Conservation (phyloP, 1,139 yeast genomes). For the Yamadazyma dendronema region DNA sequence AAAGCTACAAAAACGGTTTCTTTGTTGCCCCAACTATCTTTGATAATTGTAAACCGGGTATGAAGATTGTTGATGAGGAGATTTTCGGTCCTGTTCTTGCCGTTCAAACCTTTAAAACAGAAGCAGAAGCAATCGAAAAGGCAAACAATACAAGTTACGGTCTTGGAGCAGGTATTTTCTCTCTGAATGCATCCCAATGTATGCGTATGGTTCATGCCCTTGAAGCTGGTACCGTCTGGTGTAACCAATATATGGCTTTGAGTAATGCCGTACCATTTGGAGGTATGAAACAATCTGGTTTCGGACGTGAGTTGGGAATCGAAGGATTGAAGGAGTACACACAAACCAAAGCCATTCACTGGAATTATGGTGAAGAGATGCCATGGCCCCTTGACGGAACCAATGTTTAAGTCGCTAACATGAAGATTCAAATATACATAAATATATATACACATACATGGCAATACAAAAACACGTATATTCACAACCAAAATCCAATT, state of each 20-base stretch:
- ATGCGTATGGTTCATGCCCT: conserved; percentile 43
- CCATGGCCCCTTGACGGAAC: conserved; percentile 17
- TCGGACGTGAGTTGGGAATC: conserved; percentile 86
- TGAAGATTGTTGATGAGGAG: conserved; percentile 57
- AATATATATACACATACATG: no score
- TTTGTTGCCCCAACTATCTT: conserved; percentile 54
- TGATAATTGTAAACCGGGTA: conserved; percentile 50
- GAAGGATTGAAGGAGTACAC: conserved; percentile 76
- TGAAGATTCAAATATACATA: no score
- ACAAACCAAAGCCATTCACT: conserved; percentile 75
- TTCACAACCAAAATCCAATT: no score
- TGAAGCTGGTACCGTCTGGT: conserved; percentile 57
- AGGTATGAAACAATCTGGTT: conserved; percentile 72
- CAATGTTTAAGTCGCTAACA: no score
- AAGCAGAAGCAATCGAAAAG: conserved; percentile 49
- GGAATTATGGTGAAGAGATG: conserved; percentile 48
- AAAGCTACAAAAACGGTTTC: conserved; percentile 42
- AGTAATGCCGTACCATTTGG: conserved; percentile 81
- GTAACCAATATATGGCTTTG: conserved; percentile 70
- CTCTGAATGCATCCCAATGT: conserved; percentile 50
- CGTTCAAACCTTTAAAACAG: conserved; percentile 49
- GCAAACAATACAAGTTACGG: conserved; percentile 57
- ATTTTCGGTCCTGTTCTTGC: conserved; percentile 62
- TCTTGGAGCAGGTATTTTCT: conserved; percentile 76
- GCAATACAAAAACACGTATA: no score